These are phyloP conservation scores for Buxus sempervirens DNA, from an alignment of 164 flowering plant genomes.

Conservation along the genomic window DNA sequence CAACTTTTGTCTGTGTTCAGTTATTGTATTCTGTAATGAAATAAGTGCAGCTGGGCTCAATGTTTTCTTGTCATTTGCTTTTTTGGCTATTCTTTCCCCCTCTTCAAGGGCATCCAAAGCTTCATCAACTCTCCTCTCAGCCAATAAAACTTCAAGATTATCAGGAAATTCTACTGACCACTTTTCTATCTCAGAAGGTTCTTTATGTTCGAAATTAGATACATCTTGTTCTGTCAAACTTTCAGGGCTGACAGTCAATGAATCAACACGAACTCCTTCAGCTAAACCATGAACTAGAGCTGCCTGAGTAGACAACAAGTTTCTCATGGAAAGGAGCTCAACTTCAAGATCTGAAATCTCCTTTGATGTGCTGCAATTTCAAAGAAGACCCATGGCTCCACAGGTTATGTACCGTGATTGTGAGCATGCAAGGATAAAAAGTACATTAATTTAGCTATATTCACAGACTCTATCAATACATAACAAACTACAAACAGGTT, in stretches of 20 bases:
- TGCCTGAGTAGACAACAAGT: slow-evolving; percentile 82
- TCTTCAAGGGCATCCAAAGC: slow-evolving; percentile 80
- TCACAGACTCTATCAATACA: no score
- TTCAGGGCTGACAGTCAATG: slow-evolving; percentile 40
- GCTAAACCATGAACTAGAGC: slow-evolving; percentile 80
- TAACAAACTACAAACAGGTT: no score
- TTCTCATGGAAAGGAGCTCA: slow-evolving; percentile 82
- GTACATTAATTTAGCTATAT: background rate
- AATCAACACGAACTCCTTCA: slow-evolving; percentile 73
- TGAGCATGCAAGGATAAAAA: background rate
- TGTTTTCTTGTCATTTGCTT: slow-evolving; percentile 47
- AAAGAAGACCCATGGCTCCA: background rate
- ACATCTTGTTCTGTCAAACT: slow-evolving; percentile 26
- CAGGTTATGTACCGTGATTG: background rate
- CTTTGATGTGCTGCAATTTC: slow-evolving; percentile 73
- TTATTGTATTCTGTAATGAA: slow-evolving; percentile 54
- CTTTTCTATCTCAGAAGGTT: slow-evolving; percentile 62
- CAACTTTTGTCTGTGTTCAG: slow-evolving; percentile 63
- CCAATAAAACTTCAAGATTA: slow-evolving; percentile 77
- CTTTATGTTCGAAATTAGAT: slow-evolving; percentile 37
- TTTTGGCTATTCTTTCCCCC: slow-evolving; percentile 61
- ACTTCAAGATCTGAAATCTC: slow-evolving; percentile 97
- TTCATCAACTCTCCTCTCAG: slow-evolving; percentile 92
- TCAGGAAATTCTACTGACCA: slow-evolving; percentile 82
- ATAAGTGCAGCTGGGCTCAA: slow-evolving; percentile 37